phyloP scores from a whole-genome alignment of 768 basidiomycete species.

The Mycena leptocephala region DNA sequence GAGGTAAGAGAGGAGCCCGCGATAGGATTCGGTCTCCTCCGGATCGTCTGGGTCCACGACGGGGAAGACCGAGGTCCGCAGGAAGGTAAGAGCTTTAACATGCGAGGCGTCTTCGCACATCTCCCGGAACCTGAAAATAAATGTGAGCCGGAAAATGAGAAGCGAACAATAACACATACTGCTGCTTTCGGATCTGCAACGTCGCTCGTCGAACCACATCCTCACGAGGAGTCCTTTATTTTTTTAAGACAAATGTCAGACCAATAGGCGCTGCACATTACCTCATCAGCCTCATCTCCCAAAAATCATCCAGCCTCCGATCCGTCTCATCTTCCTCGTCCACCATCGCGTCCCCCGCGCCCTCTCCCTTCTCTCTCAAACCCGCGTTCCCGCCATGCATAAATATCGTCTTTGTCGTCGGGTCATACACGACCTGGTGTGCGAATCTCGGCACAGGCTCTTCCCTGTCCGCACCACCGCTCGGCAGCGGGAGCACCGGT shows the following conservation, averaged over 20 bases:
- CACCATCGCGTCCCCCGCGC: conserved; percentile 24
- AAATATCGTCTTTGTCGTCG: conserved; percentile 68
- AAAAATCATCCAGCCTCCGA: conserved; percentile 81
- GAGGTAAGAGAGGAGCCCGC: conserved; percentile 77
- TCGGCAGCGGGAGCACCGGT: conserved; percentile 63
- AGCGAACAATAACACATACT: conserved; percentile 60
- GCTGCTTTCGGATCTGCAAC: conserved; percentile 79
- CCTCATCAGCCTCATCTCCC: conserved; percentile 82
- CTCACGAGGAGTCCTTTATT: conserved; percentile 69
- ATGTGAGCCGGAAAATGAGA: neutral
- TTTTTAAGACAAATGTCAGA: neutral
- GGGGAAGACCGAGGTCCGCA: conserved; percentile 78
- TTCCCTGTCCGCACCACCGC: conserved; percentile 35
- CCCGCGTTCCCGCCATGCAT: conserved; percentile 88
- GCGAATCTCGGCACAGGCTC: conserved; percentile 80
- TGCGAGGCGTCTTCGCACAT: conserved; percentile 78
- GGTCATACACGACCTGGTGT: conserved; percentile 85
- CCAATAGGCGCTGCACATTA: conserved; percentile 46
- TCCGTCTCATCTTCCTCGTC: conserved; percentile 54
- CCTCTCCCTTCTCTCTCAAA: conserved; percentile 36
- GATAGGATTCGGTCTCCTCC: conserved; percentile 75
- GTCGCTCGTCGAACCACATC: conserved; percentile 77
- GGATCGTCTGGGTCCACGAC: conserved; percentile 80
- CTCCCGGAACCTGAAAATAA: conserved; percentile 78
- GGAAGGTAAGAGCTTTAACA: conserved; percentile 79